These are phyloP conservation scores for Fusarium sp. DNA, from an alignment of 2,329 filamentous ascomycete genomes.

Conservation along the genomic window DNA sequence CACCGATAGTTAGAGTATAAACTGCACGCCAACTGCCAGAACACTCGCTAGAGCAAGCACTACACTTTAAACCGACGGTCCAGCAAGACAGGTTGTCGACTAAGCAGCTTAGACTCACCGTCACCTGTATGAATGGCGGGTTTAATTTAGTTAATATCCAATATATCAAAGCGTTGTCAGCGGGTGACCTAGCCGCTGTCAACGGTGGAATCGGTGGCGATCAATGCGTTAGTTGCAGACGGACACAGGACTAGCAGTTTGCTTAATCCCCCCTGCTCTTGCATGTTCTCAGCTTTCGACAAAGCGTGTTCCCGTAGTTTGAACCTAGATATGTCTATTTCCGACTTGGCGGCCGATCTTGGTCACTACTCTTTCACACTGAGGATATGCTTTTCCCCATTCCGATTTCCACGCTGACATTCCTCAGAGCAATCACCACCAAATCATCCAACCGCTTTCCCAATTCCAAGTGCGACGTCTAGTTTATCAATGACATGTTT, in stretches of 20 bases:
- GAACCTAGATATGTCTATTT: not conserved
- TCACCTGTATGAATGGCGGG: not conserved
- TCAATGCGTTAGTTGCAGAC: constrained; percentile 8
- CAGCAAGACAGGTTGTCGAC: not conserved
- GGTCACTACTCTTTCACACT: not conserved
- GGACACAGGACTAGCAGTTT: constrained; percentile 3
- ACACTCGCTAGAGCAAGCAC: not conserved
- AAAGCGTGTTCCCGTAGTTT: not conserved
- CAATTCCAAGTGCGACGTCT: not conserved
- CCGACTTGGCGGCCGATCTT: not conserved
- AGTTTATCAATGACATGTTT: not conserved
- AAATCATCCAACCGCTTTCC: not conserved
- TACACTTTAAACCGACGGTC: not conserved
- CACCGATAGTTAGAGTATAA: not conserved
- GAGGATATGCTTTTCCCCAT: not conserved
- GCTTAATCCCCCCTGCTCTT: not conserved
- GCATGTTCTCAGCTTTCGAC: not conserved
- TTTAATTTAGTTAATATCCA: not conserved
- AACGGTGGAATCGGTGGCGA: constrained; percentile 20
- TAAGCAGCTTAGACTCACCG: constrained; percentile 2
- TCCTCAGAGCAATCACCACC: not conserved
- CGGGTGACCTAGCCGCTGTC: constrained; percentile 18
- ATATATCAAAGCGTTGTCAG: not conserved
- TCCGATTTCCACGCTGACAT: too few species aligned
- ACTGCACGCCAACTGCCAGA: not conserved